A percentile compares a stretch with the other conserved stretches of the same genome.
Evolutionary conservation across 257 asterid species (phyloP).

Genomic region (Penstemon davidsonii): DNA sequence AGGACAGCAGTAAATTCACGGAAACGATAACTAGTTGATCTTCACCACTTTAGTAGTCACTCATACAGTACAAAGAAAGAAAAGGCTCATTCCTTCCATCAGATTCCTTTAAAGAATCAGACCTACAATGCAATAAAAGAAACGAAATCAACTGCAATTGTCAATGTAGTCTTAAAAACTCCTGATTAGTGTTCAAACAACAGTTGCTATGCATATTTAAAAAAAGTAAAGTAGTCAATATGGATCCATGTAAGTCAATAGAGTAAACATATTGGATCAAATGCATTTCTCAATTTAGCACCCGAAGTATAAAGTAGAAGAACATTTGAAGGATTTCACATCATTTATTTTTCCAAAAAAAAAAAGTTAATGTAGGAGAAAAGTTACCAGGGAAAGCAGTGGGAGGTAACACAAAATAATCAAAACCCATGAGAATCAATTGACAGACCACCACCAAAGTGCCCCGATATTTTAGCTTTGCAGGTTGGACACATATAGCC

Average conservation of each 20-base stretch:
- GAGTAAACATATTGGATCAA: not conserved
- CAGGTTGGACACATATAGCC: conserved; percentile 98
- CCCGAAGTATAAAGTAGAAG: not conserved
- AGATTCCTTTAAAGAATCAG: conserved; percentile 17
- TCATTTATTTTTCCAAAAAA: too few relatives aligned
- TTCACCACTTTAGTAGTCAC: conserved; percentile 14
- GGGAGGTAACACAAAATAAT: conserved; percentile 23
- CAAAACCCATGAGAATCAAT: conserved; percentile 55
- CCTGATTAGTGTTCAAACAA: not conserved
- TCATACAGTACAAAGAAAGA: not conserved
- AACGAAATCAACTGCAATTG: conserved; percentile 7
- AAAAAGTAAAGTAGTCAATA: not conserved
- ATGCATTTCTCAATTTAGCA: not conserved
- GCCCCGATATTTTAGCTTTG: conserved; percentile 90
- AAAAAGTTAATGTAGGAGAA: conserved; percentile 13
- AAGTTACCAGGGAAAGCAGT: conserved; percentile 28
- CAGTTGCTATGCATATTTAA: not conserved
- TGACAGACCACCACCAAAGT: conserved; percentile 61
- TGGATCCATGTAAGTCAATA: not conserved
- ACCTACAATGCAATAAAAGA: conserved; percentile 28
- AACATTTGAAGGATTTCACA: not conserved
- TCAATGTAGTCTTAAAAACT: not conserved
- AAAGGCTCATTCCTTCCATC: conserved; percentile 15
- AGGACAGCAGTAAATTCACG: conserved; percentile 11
- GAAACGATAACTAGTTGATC: conserved; percentile 8